phyloP scores from a whole-genome alignment of 2,329 filamentous ascomycete genomes.

The Leptographium wingfieldii region DNA sequence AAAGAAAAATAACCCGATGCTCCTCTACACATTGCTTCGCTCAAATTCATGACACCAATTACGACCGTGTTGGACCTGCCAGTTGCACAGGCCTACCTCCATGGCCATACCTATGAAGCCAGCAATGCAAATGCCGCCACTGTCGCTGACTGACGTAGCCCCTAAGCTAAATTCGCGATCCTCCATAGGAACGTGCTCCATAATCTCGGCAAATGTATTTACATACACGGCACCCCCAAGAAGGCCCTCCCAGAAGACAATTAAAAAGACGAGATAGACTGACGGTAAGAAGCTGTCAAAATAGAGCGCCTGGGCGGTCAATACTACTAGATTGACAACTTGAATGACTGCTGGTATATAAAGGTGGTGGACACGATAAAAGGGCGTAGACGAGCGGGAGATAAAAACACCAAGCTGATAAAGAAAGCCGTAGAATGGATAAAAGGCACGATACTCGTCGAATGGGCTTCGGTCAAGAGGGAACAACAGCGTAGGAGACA shows the following conservation, averaged over 20 bases:
- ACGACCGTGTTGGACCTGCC: slow-evolving; percentile 70
- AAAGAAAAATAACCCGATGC: background rate
- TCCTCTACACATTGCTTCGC: slow-evolving; percentile 17
- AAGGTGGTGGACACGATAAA: slow-evolving; percentile 66
- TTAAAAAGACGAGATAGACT: slow-evolving; percentile 71
- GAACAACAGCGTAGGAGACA: slow-evolving; percentile 80
- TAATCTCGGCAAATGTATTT: slow-evolving; percentile 89
- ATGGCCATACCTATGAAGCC: slow-evolving; percentile 72
- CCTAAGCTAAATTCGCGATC: slow-evolving; percentile 87
- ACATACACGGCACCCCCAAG: slow-evolving; percentile 89
- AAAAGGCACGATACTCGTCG: slow-evolving; percentile 70
- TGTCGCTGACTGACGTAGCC: slow-evolving; percentile 86
- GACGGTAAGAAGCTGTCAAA: slow-evolving; percentile 58
- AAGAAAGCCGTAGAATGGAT: slow-evolving; percentile 86
- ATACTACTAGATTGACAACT: slow-evolving; percentile 58
- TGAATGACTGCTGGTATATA: slow-evolving; percentile 79
- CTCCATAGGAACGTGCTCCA: slow-evolving; percentile 61
- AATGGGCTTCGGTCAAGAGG: slow-evolving; percentile 69
- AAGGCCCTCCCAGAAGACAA: slow-evolving; percentile 91
- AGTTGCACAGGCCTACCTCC: slow-evolving; percentile 69
- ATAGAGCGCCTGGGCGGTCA: slow-evolving; percentile 65
- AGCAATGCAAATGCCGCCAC: slow-evolving; percentile 78
- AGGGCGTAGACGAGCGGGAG: slow-evolving; percentile 81
- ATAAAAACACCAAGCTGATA: slow-evolving; percentile 95
- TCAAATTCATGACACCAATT: slow-evolving; percentile 55